Evolutionary conservation across 2,329 filamentous ascomycete genomes (phyloP).

Genomic region (Camillea tinctor): DNA sequence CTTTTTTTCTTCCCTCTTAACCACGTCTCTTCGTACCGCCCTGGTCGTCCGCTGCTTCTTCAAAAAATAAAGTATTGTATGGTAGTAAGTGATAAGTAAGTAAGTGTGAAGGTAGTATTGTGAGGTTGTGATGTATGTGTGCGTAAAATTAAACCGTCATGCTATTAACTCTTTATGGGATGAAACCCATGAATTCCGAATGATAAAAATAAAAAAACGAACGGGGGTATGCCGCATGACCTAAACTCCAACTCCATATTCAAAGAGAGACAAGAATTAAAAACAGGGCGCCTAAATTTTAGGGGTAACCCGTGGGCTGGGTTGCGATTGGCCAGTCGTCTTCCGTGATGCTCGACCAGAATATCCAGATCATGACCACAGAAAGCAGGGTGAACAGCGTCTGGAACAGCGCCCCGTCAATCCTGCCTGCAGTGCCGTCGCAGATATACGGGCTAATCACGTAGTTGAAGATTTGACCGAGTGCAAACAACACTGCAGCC

Average conservation of each 20-base stretch:
- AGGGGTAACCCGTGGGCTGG: conserved; percentile 39
- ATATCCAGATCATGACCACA: conserved; percentile 83
- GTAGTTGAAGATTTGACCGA: conserved; percentile 96
- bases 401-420: conserved; percentile 91
- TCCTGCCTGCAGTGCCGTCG: conserved; percentile 75
- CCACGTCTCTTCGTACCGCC: conserved; percentile 19
- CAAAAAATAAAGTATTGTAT: conserved; percentile 9
- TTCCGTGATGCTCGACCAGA: conserved; percentile 99
- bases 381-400: conserved; percentile 87
- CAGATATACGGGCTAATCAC: conserved; percentile 90
- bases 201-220: conserved; percentile 31
- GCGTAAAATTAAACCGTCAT: conserved; percentile 20
- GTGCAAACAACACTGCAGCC: conserved; percentile 79
- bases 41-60: conserved; percentile 17
- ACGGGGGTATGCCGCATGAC: conserved; percentile 30
- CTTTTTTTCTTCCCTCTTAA: conserved; percentile 3
- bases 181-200: conserved; percentile 24
- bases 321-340: conserved; percentile 82
- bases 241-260: conserved; percentile 33
- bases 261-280: conserved; percentile 20
- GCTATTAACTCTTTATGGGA: conserved; percentile 16
- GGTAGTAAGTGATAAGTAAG: not conserved
- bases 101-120: no score
- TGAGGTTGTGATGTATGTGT: conserved; percentile 1
- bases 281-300: conserved; percentile 8